Evolutionary conservation across 768 basidiomycete species (phyloP).

Genomic region (Cystobasidium ongulense): DNA sequence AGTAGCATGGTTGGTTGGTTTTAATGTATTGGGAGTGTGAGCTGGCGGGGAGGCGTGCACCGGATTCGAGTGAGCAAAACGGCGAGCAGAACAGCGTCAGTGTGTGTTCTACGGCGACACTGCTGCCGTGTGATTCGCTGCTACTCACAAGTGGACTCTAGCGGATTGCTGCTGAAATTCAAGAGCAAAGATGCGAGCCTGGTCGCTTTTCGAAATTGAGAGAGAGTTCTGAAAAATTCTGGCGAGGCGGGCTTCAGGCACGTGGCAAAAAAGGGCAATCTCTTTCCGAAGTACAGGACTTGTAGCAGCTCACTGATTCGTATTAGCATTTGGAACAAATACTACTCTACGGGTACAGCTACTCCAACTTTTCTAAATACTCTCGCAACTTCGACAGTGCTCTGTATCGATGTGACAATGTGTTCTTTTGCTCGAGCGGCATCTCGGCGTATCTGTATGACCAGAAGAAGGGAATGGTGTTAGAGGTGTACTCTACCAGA

Average conservation of each 20-base stretch:
- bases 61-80: neutral
- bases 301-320: neutral
- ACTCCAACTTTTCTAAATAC: conserved; percentile 46
- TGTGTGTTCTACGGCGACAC: too few species aligned
- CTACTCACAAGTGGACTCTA: neutral
- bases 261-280: conserved; percentile 1
- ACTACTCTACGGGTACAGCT: neutral
- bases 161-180: neutral
- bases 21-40: neutral
- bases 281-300: neutral
- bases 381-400: conserved; percentile 61
- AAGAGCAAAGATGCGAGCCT: neutral
- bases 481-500: neutral
- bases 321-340: neutral
- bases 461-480: neutral
- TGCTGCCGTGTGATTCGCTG: neutral
- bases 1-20: conserved; percentile 44
- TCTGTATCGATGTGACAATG: conserved; percentile 59
- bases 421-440: conserved; percentile 57
- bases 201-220: neutral
- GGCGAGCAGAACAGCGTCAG: neutral
- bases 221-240: neutral
- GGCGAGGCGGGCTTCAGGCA: neutral
- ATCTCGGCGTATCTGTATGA: conserved; percentile 59
- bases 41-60: neutral